These are phyloP conservation scores for Yarrowia keelungensis DNA, from an alignment of 805 yeast genomes.

Conservation along the genomic window DNA sequence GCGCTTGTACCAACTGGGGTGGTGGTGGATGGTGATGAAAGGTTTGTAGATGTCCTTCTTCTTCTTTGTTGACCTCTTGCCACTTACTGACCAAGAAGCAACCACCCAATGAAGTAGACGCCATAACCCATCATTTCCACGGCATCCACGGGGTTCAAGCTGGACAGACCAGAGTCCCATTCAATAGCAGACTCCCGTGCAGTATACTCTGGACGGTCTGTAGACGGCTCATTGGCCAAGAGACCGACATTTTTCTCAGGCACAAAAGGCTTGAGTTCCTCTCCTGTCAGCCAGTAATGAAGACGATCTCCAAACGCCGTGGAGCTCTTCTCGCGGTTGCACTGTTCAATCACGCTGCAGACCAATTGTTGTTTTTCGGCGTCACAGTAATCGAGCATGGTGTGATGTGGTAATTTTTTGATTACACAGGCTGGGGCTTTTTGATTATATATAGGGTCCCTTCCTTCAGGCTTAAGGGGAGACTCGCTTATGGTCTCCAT, in stretches of 20 bases:
- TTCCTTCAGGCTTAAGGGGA: not conserved
- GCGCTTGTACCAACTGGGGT: constrained; percentile 2
- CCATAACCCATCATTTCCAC: constrained; percentile 21
- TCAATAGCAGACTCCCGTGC: constrained; percentile 24
- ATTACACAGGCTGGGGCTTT: not conserved
- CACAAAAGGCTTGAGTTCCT: constrained; percentile 33
- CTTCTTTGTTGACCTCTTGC: too few species aligned
- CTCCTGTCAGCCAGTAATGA: constrained; percentile 29
- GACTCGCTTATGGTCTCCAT: not conserved
- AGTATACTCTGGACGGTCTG: constrained; percentile 13
- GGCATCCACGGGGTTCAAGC: constrained; percentile 31
- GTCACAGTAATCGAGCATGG: constrained; percentile 33
- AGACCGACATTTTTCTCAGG: constrained; percentile 5
- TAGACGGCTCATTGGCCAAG: constrained; percentile 19
- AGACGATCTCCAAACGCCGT: constrained; percentile 16
- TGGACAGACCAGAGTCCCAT: constrained; percentile 29
- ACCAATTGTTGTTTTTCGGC: constrained; percentile 31
- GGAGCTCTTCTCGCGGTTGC: constrained; percentile 3
- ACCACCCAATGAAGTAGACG: constrained; percentile 19
- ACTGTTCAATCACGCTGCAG: constrained; percentile 2
- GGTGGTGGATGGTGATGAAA: not conserved
- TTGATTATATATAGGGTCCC: constrained; percentile 6
- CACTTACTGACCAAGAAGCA: not conserved
- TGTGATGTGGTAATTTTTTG: not conserved
- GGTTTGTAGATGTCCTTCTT: too few species aligned